A percentile compares a stretch with the other conserved stretches of the same genome.
phyloP scores from a whole-genome alignment of 2,329 filamentous ascomycete species.

The Bimuria novae-zelandiae region DNA sequence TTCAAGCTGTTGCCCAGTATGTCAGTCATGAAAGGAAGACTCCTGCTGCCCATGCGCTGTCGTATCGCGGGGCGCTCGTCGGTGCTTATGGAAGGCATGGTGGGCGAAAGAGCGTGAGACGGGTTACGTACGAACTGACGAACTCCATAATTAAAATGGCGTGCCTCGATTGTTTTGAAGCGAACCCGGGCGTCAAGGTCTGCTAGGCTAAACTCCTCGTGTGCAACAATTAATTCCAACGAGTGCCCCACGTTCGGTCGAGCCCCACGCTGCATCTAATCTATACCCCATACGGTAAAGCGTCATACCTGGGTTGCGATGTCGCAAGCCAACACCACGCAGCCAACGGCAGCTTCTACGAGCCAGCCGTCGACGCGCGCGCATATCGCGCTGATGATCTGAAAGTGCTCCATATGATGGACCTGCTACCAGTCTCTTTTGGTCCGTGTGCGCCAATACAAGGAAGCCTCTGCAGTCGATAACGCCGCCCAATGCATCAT shows the following conservation, averaged over 20 bases:
- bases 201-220: conserved; percentile 22
- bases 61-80: conserved; percentile 24
- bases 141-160: conserved; percentile 45
- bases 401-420: too few species aligned
- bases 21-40: conserved; percentile 48
- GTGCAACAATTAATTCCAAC: too few species aligned
- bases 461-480: background rate
- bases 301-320: too few species aligned
- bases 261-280: too few species aligned
- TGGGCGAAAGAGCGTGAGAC: conserved; percentile 14
- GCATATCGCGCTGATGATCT: too few species aligned
- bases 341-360: too few species aligned
- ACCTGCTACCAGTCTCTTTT: background rate
- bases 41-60: conserved; percentile 37
- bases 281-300: too few species aligned
- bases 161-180: conserved; percentile 29
- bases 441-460: conserved; percentile 4
- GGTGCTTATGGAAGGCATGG: conserved; percentile 27
- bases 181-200: conserved; percentile 22
- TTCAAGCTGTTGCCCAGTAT: conserved; percentile 69
- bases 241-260: too few species aligned
- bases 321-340: too few species aligned
- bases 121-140: conserved; percentile 46
- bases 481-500: conserved; percentile 39
- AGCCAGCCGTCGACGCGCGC: too few species aligned